Evolutionary conservation across 306 rosid genomes (phyloP).

Genomic region (Prosopis cineraria): DNA sequence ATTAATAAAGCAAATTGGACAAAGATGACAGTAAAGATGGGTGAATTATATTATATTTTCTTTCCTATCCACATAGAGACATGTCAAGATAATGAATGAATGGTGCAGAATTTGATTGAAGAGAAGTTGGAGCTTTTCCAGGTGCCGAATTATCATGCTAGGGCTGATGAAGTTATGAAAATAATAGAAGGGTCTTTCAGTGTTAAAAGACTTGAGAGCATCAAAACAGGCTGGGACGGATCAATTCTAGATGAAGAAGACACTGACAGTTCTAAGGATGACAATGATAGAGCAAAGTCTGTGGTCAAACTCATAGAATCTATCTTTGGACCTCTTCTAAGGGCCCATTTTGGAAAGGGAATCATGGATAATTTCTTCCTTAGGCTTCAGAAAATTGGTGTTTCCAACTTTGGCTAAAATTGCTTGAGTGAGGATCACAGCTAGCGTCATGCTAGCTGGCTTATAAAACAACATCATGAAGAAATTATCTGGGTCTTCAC

Average conservation of each 20-base stretch:
- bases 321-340: conserved; percentile 47
- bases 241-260: not conserved
- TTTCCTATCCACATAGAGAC: no score
- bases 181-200: conserved; percentile 52
- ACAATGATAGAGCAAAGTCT: conserved; percentile 17
- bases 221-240: conserved; percentile 6
- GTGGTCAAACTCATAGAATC: conserved; percentile 39
- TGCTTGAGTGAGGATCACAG: no score
- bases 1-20: no score
- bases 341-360: conserved; percentile 40
- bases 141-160: conserved; percentile 43
- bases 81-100: no score
- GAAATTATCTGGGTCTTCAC: no score
- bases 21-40: no score
- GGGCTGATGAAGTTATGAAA: conserved; percentile 32
- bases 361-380: conserved; percentile 44
- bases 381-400: conserved; percentile 35
- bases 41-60: no score
- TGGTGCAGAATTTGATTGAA: conserved; percentile 48
- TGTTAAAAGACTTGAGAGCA: conserved; percentile 30
- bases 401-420: conserved; percentile 25
- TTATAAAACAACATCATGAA: no score
- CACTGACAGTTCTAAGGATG: not conserved
- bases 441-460: no score
- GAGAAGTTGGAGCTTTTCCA: conserved; percentile 40